Base-by-base conservation (phyloP, 257 asterid species). In the Nicotiana undulata region DNA sequence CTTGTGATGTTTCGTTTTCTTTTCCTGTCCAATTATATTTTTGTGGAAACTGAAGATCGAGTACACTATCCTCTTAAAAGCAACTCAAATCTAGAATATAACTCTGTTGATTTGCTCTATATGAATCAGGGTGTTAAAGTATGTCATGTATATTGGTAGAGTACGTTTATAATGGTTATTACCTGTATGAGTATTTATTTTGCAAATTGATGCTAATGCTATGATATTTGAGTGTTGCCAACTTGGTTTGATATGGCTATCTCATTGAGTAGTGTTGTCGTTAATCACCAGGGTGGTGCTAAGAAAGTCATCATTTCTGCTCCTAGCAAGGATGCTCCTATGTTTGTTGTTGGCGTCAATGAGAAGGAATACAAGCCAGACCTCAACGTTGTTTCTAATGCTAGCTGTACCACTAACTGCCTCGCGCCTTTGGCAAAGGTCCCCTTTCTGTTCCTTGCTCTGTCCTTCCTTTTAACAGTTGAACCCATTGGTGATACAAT, bases 391-490 rank as follows among this genome's bases (percentile, higher is more conserved):
- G 90, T 93, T 63, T 93, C 97, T n/a, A 93, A 93, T 83, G 97
- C 97, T 75, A 93, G 97, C 72, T 93, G 97, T 82, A 93, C 97
- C 46, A 93, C 97, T 61, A 93, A 93, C 86, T 93, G 97, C 74
- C 97, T 93, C 72, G 97, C 97, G 78, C 97, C 95, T 44, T 68
- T 93, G 85, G 97, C 97, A 1, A 91, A 93, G 97, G 97, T 93
- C 79, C 26, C 22, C 12, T 17, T 72, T 63, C 53, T 56, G 18
- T 51, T 15, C 1, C 67, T 40, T 72, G 13, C 77, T 56, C 82
- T 68, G 60, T 26, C 59, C 51, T 26, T 67, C 31, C 3, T 67
- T 28, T 64, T 51, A 52, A 61, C 40, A 26, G 11, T 17, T 18
- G 49, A 72, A 53, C 11, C 34, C 40, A 24, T 32, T 11, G 34